Conservation (phyloP, 2,329 filamentous ascomycete genomes). For the Tolypocladium cylindrosporum region DNA sequence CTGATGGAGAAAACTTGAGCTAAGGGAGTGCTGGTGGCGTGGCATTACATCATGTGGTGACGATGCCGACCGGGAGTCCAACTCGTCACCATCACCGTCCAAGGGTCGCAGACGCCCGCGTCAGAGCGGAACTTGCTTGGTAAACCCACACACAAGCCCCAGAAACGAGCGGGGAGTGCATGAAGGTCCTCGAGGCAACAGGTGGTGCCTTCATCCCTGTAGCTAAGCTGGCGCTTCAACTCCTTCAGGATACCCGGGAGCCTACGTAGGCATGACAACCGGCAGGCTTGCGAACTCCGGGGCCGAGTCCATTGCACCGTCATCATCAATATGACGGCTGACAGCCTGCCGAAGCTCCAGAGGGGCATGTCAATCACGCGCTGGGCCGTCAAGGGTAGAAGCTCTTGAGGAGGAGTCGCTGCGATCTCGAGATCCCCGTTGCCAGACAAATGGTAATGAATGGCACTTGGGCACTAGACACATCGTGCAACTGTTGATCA, state of each 20-base stretch:
- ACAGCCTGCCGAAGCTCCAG: too few relatives aligned
- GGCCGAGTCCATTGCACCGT: too few relatives aligned
- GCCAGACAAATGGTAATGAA: not conserved
- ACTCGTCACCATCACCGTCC: not conserved
- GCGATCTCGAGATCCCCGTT: not conserved
- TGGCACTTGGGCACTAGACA: not conserved
- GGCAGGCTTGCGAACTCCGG: too few relatives aligned
- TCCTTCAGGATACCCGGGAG: not conserved
- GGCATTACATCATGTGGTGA: not conserved
- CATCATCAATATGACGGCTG: too few relatives aligned
- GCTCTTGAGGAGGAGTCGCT: not conserved
- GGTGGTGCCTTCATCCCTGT: not conserved
- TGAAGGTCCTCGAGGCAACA: not conserved
- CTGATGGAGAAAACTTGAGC: not conserved
- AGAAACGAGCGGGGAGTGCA: not conserved
- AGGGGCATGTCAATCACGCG: not conserved
- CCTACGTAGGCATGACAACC: too few relatives aligned
- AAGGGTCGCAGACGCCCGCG: not conserved
- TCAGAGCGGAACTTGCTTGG: not conserved
- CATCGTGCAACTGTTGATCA: not conserved
- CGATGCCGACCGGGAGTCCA: not conserved
- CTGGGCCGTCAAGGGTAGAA: not conserved
- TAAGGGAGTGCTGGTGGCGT: not conserved
- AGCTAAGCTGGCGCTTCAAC: not conserved
- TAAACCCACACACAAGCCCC: not conserved